These are phyloP conservation scores for Salix arbutifolia DNA, from an alignment of 345 rosid species.

Conservation along the genomic window DNA sequence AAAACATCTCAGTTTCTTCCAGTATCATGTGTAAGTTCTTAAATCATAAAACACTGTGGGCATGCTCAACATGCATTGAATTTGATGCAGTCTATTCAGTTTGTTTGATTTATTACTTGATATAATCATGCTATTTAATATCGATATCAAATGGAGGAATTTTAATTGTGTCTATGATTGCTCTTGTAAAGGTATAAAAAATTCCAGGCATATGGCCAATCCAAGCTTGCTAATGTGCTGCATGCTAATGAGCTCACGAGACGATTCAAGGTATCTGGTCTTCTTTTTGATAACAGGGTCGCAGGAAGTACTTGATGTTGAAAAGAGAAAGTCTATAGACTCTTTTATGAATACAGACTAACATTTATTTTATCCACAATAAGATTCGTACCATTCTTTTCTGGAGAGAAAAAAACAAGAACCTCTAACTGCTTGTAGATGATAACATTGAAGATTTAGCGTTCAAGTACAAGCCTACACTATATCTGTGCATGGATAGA, in stretches of 20 bases:
- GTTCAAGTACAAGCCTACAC: background rate
- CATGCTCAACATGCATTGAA: background rate
- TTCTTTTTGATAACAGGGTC: slow-evolving; percentile 1
- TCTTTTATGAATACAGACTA: background rate
- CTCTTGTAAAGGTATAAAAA: slow-evolving; percentile 40
- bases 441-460: background rate
- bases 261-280: background rate
- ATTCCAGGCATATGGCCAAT: slow-evolving; percentile 42
- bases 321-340: background rate
- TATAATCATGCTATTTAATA: background rate
- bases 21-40: background rate
- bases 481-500: background rate
- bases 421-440: background rate
- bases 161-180: background rate
- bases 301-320: background rate
- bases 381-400: background rate
- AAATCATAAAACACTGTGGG: background rate
- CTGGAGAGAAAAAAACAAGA: background rate
- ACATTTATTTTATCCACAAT: no score
- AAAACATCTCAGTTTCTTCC: background rate
- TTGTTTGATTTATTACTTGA: background rate
- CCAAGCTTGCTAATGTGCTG: slow-evolving; percentile 1
- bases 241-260: slow-evolving; percentile 5
- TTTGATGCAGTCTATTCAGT: background rate
- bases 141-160: background rate